Base-by-base conservation (phyloP, 306 rosid genomes). In the Ammopiptanthus mongolicus region DNA sequence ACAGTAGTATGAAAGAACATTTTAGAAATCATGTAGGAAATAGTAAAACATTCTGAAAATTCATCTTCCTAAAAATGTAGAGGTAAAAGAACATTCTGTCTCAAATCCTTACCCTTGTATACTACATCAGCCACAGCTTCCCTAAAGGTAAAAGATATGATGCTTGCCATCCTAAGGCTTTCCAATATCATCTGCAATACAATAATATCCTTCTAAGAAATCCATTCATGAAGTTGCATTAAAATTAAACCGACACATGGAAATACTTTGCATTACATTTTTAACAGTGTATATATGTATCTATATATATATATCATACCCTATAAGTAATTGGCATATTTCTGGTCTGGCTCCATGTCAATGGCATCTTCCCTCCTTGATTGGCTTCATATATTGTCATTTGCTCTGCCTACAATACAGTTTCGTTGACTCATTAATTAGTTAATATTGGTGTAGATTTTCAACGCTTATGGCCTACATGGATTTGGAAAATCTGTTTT, bases 101-200 rank as follows among this genome's bases (percentile, higher is more conserved):
- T 57, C 8, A 66, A 75, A 57, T 60, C 48, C 58, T 84, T 73
- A 90, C 98, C 98, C 60, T 88, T 88, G 78, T 88, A 94, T 21
- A 78, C 93, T 14, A 94, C 91, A 80, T 94, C 98, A 64, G 82
- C 88, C 76, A 83, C 91, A 53, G 98, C 97, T 74, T 94, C 97
- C 78, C 98, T 89, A 64, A 89, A 94, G 10, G 94, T 86, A 74
- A 94, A 94, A 62, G 98, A 94, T 65, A 94, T 91, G 15, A 94
- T 87, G 80, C 94, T 94, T 25, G 98, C 84, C 97, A 91, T 89
- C 73, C 98, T 89, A 77, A 91, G 72, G 81, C 97, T 91, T 84
- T 93, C 98, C 79, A 88, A 80, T 57, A 93, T 81, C 23, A 91
- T 90, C 98, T 93, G 87, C 33, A 79, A 81, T 29, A 56, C 57